Evolutionary conservation across 2,329 filamentous ascomycete species (phyloP).

Genomic region (Pseudogymnoascus sp.): DNA sequence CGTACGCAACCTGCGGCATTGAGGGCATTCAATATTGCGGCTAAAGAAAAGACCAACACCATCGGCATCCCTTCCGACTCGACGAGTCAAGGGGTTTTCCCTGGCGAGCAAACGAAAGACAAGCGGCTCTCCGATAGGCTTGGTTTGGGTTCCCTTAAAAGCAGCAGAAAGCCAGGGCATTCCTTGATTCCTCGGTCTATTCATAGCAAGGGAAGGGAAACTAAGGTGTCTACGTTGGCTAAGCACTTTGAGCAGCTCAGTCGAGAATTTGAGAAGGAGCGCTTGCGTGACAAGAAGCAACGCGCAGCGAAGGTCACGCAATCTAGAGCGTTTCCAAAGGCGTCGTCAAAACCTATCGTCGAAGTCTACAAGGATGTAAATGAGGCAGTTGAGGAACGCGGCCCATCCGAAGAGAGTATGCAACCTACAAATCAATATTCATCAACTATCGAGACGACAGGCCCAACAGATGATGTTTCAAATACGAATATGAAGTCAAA

Average conservation of each 20-base stretch:
- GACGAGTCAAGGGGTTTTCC: constrained; percentile 19
- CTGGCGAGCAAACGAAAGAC: constrained; percentile 34
- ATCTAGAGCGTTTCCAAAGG: constrained; percentile 78
- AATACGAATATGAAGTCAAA: neutral
- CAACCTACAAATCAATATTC: constrained; percentile 17
- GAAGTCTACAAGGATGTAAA: constrained; percentile 92
- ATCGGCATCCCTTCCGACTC: constrained; percentile 13
- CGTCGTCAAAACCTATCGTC: constrained; percentile 90
- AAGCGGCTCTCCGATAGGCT: constrained; percentile 72
- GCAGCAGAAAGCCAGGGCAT: constrained; percentile 44
- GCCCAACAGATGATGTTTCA: neutral
- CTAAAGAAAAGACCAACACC: constrained; percentile 16
- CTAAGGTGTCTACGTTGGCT: constrained; percentile 83
- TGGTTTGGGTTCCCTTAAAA: constrained; percentile 58
- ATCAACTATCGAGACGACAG: neutral
- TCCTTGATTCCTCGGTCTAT: constrained; percentile 88
- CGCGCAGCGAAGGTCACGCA: constrained; percentile 66
- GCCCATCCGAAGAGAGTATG: constrained; percentile 55
- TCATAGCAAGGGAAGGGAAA: constrained; percentile 58
- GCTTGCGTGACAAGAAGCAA: constrained; percentile 75
- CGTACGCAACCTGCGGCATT: constrained; percentile 18
- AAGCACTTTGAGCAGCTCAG: constrained; percentile 96
- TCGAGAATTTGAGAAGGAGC: constrained; percentile 91
- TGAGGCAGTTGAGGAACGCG: constrained; percentile 80
- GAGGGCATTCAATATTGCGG: neutral